Evolutionary conservation across 106 monocot species (phyloP), one percentile per base, ranked within the genome.

Genomic region (Iris macrosiphon): DNA sequence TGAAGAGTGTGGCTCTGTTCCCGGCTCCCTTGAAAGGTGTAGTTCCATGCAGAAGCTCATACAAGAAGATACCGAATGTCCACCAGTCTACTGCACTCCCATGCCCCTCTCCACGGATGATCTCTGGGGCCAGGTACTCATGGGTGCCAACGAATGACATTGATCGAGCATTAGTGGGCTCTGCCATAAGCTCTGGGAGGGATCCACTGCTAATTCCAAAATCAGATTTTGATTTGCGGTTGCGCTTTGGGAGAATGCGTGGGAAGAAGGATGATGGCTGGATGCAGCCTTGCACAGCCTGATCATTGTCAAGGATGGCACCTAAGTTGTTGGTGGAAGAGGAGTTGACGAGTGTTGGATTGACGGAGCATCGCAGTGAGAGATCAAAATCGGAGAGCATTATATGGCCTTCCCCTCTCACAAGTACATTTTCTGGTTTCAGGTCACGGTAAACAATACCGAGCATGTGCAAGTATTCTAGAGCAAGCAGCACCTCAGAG

Each of bases 311-410:
- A 0, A 67, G 66, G 2, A 67, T 20, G 20, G 40, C 34, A 31
- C 21, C 55, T 3, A 55, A 55, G 55, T 11, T 57, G 34, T 4
- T 18, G 19, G 26, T 23, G 4, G 66, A 67, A 25, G 55, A 48
- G n/a, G 66, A 67, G 34, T 43, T 67, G 34, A 67, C 66, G 2
- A 67, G 56, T 31, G 66, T 66, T 0, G 66, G 66, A 57, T 29
- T 57, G 45, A 57, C 57, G 19, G 66, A 46, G 57, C 66, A 67
- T 3, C 55, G 56, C 22, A 94, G 81, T 39, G 88, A 85, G 41
- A 89, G 94, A 45, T 94, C 93, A 70, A 94, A 94, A 67, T 94
- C 93, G 44, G 93, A 84, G 37, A 94, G 88, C 93, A 94, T 89
- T 58, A 94, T 85, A 76, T 94, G 89, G n/a, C 94, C 94, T 44